A percentile compares a stretch with the other conserved stretches of the same genome.
Evolutionary conservation across 2,329 filamentous ascomycete species (phyloP).

Genomic region (Catunica adiposa): DNA sequence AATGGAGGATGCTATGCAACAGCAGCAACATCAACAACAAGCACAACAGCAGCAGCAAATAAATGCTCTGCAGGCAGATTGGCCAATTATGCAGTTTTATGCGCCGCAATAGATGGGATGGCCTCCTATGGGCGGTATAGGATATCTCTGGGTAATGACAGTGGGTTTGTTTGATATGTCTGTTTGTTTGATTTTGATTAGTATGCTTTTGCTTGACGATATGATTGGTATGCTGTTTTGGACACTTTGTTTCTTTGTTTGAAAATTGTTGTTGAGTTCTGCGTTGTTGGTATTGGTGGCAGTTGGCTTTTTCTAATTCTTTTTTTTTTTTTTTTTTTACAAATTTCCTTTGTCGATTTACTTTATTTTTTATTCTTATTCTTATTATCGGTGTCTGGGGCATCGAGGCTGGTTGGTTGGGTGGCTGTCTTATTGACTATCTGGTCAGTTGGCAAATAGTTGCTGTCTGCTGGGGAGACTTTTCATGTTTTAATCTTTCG

Average conservation of each 20-base stretch:
- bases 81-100: constrained; percentile 18
- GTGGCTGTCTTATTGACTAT: not conserved
- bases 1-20: constrained; percentile 19
- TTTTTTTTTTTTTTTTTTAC: not conserved
- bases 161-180: too few species aligned
- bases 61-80: constrained; percentile 16
- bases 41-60: constrained; percentile 7
- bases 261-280: too few species aligned
- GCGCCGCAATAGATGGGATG: not conserved
- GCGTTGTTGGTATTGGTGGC: too few species aligned
- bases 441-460: too few species aligned
- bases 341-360: not conserved
- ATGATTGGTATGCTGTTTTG: not conserved
- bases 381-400: too few species aligned
- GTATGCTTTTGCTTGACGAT: too few species aligned
- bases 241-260: not conserved
- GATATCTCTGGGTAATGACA: too few species aligned
- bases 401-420: not conserved
- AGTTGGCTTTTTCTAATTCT: too few species aligned
- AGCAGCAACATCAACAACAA: constrained; percentile 1
- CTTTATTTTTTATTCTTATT: not conserved
- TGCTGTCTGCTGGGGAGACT: too few species aligned
- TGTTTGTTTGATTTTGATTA: too few species aligned
- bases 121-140: too few species aligned
- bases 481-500: too few species aligned